These are phyloP conservation scores for Epichloe glyceriae DNA, from an alignment of 2,329 filamentous ascomycete species.

Conservation along the genomic window DNA sequence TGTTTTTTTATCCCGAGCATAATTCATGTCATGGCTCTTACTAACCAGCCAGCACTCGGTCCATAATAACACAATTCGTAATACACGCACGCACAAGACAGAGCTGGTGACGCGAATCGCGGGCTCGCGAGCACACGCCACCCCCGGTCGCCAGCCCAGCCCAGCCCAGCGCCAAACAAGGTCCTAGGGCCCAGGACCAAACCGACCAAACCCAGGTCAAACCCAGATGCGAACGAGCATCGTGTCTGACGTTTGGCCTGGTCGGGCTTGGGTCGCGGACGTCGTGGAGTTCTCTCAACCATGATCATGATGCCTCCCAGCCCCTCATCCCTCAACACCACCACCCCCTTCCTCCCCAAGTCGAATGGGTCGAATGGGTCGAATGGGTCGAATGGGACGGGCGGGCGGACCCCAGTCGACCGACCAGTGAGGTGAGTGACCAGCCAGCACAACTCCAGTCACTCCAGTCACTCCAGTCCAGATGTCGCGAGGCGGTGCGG, in stretches of 20 bases:
- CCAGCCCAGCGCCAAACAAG: background rate
- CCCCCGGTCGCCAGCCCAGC: background rate
- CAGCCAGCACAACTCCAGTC: too few relatives aligned
- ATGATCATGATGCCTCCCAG: background rate
- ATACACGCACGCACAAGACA: background rate
- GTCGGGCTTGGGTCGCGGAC: background rate
- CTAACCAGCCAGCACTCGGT: background rate
- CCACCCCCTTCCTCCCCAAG: background rate
- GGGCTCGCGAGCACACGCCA: background rate
- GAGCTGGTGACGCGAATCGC: background rate
- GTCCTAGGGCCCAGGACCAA: background rate
- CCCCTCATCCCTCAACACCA: background rate
- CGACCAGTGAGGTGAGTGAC: too few relatives aligned
- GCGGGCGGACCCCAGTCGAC: background rate
- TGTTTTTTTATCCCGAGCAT: background rate
- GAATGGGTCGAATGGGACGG: background rate
- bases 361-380: background rate
- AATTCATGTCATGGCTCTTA: background rate
- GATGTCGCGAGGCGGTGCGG: background rate
- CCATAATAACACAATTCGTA: background rate
- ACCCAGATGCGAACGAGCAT: background rate
- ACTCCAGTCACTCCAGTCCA: too few relatives aligned
- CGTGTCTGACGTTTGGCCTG: constrained; percentile 2
- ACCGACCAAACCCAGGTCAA: constrained; percentile 1
- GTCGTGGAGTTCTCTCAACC: background rate